Base-by-base conservation (phyloP, 2,329 filamentous ascomycete genomes). In the Boeremia lycopersici region DNA sequence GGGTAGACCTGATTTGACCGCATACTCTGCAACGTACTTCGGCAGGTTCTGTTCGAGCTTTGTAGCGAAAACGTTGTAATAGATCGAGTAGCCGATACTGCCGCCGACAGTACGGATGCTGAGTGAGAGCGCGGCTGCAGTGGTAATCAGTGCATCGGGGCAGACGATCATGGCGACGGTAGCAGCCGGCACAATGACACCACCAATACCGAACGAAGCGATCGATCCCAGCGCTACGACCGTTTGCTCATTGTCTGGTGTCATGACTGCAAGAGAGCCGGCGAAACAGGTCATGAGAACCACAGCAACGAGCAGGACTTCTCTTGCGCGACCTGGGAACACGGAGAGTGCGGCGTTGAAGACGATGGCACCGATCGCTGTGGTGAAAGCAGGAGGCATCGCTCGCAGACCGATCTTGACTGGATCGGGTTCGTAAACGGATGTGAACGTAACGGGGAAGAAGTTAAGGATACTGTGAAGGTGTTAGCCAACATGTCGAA, bases 31-130 rank as follows among this genome's bases (percentile, higher is more conserved):
- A 33, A 65, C 63, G 38, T 68, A 67, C 6, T 45, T 52, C 0
- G 71, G 70, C 1, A 73, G 52, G 6, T 68, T 65, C 19, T 60
- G 41, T 5, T 54, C 51, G 10, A 71, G 60, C 25, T 72, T 72
- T 11, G 59, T 70, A n/a, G 64, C 67, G 35, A 73, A 71, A 47
- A 74, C 62, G 41, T 72, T 73, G 56, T 71, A 71, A 61, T 74
- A 75, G 49, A 74, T 69, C 3, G 69, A 70, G 36, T 72, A 70
- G 25, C 71, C 72, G n/a, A 75, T 71, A 8, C 67, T 67, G 12
- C 72, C 72, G n/a, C 70, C 72, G 25, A 74, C 71, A 4, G 76
- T 76, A 28, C 80, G 77, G 50, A 81, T 79, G 17, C 75, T 78
- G 10, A 79, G 78, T 28, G 81, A 75, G 19, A 79, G 6, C 60